Base-by-base conservation (phyloP, 2,329 filamentous ascomycete genomes). In the Coniochaeta hoffmannii region DNA sequence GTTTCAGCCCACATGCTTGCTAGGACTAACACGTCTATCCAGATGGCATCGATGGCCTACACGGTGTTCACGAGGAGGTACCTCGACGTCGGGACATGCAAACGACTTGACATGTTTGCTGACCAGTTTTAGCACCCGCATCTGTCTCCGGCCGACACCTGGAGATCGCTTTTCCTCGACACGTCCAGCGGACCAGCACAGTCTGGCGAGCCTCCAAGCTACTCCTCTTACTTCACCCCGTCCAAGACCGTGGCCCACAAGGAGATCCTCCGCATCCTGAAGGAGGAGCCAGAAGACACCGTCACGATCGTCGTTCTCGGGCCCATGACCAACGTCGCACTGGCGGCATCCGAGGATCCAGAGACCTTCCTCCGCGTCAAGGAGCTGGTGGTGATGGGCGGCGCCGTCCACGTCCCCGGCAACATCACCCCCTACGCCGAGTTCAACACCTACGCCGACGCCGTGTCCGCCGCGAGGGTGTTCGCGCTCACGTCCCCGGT, bases 331-430 rank as follows among this genome's bases (percentile, higher is more conserved):
- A 99, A 96, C 68, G 75, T 96, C 30, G 94, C 94, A 1, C 72
- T 96, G 26, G 94, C 94, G 3, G 92, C 94, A 2, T 86, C 90
- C 14, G 85, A 90, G 65, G 93, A 97, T 62, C 87, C 92, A 0
- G 90, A 93, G 70, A 87, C 91, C 0, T 97, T 99, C 70, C 78
- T 99, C 55, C 84, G 85, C 44, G 89, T 86, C 51, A 96, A 95
- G 69, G 91, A 97, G 71, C 81, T 99, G 3, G 87, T 96, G 4
- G 89, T 97, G 50, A 99, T 99, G 94, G 94, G 93, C 57, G 94
- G 94, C 57, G 86, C 89, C 24, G 81, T 99, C 54, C 79, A 88
- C 57, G 74, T 85, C 46, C 80, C 85, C 53, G 94, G 94, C 62
- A 99, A 99, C 70, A 85, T 89, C 65, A 86, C 84, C 49, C 93